A percentile compares a stretch with the other conserved stretches of the same genome.
These are phyloP conservation scores for Petunia axillaris DNA, from an alignment of 257 asterid species.

Conservation along the genomic window DNA sequence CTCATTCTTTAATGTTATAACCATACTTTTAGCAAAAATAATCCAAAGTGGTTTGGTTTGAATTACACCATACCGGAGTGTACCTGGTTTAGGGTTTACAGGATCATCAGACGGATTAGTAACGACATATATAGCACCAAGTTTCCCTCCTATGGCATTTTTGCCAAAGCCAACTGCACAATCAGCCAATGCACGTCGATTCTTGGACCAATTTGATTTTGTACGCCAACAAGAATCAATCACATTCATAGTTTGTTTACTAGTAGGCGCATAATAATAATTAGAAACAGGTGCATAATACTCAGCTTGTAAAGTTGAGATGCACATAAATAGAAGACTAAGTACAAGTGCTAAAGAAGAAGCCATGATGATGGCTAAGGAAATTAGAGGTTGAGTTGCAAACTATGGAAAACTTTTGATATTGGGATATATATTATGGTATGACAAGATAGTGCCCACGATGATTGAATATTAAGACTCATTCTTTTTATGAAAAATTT, in stretches of 20 bases:
- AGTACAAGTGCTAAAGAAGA: conserved; percentile 33
- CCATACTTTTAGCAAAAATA: conserved; percentile 60
- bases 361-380: conserved; percentile 49
- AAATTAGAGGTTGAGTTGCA: conserved; percentile 17
- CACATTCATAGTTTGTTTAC: conserved; percentile 45
- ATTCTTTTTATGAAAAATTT: conserved; percentile 28
- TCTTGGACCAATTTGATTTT: conserved; percentile 62
- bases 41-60: conserved; percentile 77
- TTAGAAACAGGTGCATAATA: conserved; percentile 24
- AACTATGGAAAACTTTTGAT: conserved; percentile 11
- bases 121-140: conserved; percentile 60
- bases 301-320: conserved; percentile 35
- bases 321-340: conserved; percentile 33
- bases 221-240: conserved; percentile 80
- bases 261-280: background rate
- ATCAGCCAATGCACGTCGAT: conserved; percentile 67
- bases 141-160: conserved; percentile 67
- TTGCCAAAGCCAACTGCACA: conserved; percentile 76
- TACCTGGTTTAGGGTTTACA: conserved; percentile 58
- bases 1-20: conserved; percentile 60
- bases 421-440: conserved; percentile 22
- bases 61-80: conserved; percentile 75
- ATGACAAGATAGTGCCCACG: conserved; percentile 58
- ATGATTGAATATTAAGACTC: conserved; percentile 33
- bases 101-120: conserved; percentile 69